Percentiles rank a stretch among this genome's conserved stretches.
phyloP scores from a whole-genome alignment of 352 stramenopile species.

The Globisporangium nodosum region DNA sequence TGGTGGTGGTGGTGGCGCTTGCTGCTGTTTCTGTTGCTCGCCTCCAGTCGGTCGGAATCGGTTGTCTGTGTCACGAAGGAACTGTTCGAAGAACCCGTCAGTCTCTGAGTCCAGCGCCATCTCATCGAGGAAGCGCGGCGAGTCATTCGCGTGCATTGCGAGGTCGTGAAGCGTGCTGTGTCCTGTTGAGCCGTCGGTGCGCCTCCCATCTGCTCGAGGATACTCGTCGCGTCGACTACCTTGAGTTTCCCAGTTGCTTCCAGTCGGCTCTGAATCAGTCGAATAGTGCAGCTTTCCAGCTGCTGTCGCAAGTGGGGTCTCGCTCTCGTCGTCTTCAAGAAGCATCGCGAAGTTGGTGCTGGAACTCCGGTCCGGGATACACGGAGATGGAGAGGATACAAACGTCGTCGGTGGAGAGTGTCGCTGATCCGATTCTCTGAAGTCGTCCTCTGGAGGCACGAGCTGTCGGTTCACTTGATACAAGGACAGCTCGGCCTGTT shows the following conservation, averaged over 20 bases:
- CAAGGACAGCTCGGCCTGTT: background rate
- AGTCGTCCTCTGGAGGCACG: conserved; percentile 9
- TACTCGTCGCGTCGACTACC: background rate
- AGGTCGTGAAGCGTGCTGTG: background rate
- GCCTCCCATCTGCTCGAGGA: background rate
- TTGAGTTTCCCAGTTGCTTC: background rate
- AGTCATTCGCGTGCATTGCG: background rate
- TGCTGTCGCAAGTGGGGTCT: conserved; percentile 7
- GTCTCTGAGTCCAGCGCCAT: conserved; percentile 10
- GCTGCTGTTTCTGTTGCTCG: background rate
- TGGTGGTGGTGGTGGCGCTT: background rate
- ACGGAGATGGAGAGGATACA: background rate
- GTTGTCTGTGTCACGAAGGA: conserved; percentile 11
- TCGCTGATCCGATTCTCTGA: background rate
- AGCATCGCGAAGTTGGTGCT: background rate
- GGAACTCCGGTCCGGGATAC: background rate
- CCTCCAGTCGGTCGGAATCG: conserved; percentile 1
- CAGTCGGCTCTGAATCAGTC: background rate
- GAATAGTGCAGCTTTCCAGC: conserved; percentile 2
- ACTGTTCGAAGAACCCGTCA: conserved; percentile 17
- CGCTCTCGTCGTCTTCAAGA: conserved; percentile 5
- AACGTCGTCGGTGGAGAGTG: background rate
- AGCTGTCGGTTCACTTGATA: background rate
- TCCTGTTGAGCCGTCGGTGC: background rate
- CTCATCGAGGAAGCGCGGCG: conserved; percentile 11